Conservation (phyloP, 768 basidiomycete genomes). For the button mushroom (Agaricus bisporus) region DNA sequence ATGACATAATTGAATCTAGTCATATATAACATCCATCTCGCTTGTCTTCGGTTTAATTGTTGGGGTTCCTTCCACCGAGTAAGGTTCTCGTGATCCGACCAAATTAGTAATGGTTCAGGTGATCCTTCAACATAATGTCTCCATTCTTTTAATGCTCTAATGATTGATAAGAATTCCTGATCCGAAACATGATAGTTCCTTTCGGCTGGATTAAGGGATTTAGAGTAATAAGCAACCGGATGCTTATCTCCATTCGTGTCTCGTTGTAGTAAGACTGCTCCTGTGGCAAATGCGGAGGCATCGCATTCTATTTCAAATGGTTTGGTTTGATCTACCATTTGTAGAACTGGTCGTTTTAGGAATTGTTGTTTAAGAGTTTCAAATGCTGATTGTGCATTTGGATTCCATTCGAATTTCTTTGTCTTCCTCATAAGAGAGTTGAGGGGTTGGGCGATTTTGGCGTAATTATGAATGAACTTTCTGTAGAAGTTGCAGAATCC, state of each 20-base stretch:
- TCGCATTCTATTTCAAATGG: constrained; percentile 7
- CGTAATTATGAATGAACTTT: constrained; percentile 31
- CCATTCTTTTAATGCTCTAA: background rate
- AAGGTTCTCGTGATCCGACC: background rate
- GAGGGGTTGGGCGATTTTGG: constrained; percentile 3
- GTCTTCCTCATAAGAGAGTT: background rate
- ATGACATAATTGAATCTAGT: no score
- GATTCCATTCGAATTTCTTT: background rate
- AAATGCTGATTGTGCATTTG: constrained; percentile 12
- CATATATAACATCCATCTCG: background rate
- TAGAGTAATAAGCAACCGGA: no score
- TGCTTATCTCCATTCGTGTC: no score
- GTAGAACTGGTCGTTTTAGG: background rate
- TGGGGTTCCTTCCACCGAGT: background rate
- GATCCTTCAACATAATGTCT: background rate
- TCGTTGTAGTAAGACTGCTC: no score
- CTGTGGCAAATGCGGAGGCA: no score
- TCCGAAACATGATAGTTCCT: background rate
- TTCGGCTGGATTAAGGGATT: background rate
- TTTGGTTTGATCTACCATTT: background rate
- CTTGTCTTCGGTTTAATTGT: background rate
- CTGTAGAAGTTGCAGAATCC: constrained; percentile 42
- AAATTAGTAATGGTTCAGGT: no score
- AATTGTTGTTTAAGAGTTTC: constrained; percentile 14
- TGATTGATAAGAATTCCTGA: background rate